phyloP scores from a whole-genome alignment of 306 rosid species.

The Heteromeles arbutifolia region DNA sequence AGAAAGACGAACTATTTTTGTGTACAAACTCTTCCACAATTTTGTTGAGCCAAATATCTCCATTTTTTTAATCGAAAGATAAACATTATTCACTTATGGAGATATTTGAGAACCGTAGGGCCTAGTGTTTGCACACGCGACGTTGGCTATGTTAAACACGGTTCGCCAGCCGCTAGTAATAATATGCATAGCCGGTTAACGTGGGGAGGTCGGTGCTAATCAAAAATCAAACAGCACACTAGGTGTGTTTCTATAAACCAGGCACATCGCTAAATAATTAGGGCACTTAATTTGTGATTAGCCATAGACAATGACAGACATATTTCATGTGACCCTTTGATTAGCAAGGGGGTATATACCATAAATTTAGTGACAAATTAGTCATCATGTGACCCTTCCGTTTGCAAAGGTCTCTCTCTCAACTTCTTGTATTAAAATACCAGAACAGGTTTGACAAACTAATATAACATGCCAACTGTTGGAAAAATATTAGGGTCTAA shows the following conservation, averaged over 20 bases:
- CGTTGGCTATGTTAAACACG: too few species aligned
- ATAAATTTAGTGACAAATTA: not conserved
- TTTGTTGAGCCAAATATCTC: not conserved
- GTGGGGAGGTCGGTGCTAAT: not conserved
- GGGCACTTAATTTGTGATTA: not conserved
- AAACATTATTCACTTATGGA: too few species aligned
- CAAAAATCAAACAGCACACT: not conserved
- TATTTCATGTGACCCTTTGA: not conserved
- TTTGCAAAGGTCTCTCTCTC: not conserved
- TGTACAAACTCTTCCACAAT: not conserved
- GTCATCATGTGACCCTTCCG: not conserved
- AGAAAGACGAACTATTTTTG: too few species aligned
- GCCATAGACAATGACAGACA: not conserved
- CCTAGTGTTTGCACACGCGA: too few species aligned
- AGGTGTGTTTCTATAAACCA: not conserved
- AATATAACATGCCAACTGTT: conserved; percentile 3
- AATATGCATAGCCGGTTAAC: not conserved
- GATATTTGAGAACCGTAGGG: too few species aligned
- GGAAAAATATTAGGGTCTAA: too few species aligned
- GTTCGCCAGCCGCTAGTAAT: not conserved
- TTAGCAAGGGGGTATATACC: not conserved
- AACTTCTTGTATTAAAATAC: not conserved
- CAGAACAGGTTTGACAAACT: not conserved
- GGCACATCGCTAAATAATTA: not conserved
- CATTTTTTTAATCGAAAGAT: too few species aligned